A percentile compares a stretch with the other conserved stretches of the same genome.
phyloP scores from a whole-genome alignment of 805 yeast genomes.

The Wickerhamomyces pijperi region DNA sequence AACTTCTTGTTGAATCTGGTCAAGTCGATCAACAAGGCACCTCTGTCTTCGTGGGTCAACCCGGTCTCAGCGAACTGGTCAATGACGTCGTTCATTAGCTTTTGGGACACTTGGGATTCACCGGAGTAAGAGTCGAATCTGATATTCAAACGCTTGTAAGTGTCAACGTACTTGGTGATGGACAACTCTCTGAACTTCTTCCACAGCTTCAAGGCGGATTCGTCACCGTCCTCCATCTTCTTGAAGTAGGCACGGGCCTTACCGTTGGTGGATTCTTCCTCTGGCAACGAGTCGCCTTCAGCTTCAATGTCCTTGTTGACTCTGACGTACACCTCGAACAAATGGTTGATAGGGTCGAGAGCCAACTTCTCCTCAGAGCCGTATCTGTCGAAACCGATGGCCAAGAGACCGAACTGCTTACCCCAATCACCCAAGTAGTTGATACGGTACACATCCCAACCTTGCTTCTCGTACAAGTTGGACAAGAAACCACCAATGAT shows the following conservation, averaged over 20 bases:
- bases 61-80: conserved; percentile 53
- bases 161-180: conserved; percentile 72
- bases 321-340: conserved; percentile 87
- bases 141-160: conserved; percentile 89
- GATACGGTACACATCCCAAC: conserved; percentile 87
- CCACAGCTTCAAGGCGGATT: conserved; percentile 70
- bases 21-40: conserved; percentile 83
- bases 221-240: conserved; percentile 90
- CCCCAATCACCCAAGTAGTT: conserved; percentile 99
- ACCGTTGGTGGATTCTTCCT: conserved; percentile 50
- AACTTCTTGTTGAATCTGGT: conserved; percentile 78
- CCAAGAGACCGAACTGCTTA: conserved; percentile 92
- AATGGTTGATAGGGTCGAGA: conserved; percentile 82
- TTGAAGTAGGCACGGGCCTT: conserved; percentile 82
- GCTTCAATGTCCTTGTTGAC: conserved; percentile 65
- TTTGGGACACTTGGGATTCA: conserved; percentile 84
- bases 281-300: conserved; percentile 39
- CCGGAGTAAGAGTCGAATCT: conserved; percentile 85
- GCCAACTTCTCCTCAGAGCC: conserved; percentile 68
- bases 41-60: conserved; percentile 75
- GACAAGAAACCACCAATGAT: conserved; percentile 94
- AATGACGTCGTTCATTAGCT: conserved; percentile 56
- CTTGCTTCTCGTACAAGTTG: conserved; percentile 79
- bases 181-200: conserved; percentile 81
- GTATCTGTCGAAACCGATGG: conserved; percentile 81